phyloP scores from a whole-genome alignment of 805 yeast species.

The Wickerhamiella vanderwaltii region DNA sequence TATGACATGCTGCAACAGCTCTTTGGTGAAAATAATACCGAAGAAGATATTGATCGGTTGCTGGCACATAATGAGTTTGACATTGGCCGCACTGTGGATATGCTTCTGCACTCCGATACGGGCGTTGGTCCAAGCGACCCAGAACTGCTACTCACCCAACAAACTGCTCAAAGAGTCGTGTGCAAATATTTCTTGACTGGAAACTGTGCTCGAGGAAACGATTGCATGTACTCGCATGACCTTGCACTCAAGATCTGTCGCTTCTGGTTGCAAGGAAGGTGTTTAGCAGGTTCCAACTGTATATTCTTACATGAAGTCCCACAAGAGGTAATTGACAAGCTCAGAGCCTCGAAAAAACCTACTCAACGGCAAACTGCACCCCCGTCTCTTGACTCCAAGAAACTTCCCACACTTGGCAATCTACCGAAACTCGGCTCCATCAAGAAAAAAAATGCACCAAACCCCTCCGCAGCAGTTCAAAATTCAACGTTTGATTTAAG shows the following conservation, averaged over 20 bases:
- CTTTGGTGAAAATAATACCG: conserved; percentile 27
- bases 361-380: not conserved
- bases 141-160: conserved; percentile 15
- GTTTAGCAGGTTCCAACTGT: conserved; percentile 34
- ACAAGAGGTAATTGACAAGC: conserved; percentile 16
- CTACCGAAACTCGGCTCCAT: conserved; percentile 16
- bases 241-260: conserved; percentile 33
- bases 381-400: not conserved
- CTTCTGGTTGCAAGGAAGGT: conserved; percentile 36
- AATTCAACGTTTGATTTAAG: not conserved
- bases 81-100: conserved; percentile 22
- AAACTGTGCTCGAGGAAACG: conserved; percentile 32
- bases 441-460: not conserved
- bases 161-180: conserved; percentile 24
- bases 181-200: conserved; percentile 36
- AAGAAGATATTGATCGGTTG: conserved; percentile 29
- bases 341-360: conserved; percentile 1
- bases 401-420: conserved; percentile 6
- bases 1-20: conserved; percentile 29
- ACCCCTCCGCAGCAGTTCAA: not conserved
- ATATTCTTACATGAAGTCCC: conserved; percentile 33
- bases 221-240: conserved; percentile 38
- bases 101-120: conserved; percentile 13
- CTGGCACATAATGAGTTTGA: conserved; percentile 31
- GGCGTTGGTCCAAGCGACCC: conserved; percentile 8